Evolutionary conservation across 2,329 filamentous ascomycete genomes (phyloP).

Genomic region (Domatiomyces globalis): DNA sequence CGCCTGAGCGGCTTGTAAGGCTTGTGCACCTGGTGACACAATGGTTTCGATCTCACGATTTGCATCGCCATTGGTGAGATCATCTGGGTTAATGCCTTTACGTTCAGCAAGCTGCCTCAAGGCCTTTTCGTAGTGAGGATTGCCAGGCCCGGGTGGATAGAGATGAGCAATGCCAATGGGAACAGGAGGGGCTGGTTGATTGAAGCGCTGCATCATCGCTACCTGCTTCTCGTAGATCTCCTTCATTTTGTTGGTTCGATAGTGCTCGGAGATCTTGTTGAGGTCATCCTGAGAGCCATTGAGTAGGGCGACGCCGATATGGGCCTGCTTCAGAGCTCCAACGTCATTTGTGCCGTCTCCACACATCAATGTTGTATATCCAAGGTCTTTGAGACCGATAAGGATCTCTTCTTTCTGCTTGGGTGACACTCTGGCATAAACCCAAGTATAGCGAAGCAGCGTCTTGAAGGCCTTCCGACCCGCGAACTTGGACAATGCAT

Average conservation of each 20-base stretch:
- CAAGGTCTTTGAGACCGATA: constrained; percentile 87
- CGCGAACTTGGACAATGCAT: constrained; percentile 79
- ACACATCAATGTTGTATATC: constrained; percentile 97
- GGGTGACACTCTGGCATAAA: constrained; percentile 93
- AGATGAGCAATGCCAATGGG: constrained; percentile 86
- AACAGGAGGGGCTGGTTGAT: constrained; percentile 81
- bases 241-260: constrained; percentile 93
- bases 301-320: constrained; percentile 88
- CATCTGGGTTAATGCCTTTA: constrained; percentile 42
- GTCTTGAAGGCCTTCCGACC: constrained; percentile 61
- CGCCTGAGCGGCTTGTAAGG: constrained; percentile 37
- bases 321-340: constrained; percentile 91
- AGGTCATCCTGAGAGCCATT: constrained; percentile 90
- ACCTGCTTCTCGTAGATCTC: constrained; percentile 96
- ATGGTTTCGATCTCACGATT: constrained; percentile 45
- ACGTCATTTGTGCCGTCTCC: constrained; percentile 98
- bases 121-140: constrained; percentile 89
- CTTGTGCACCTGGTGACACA: constrained; percentile 51
- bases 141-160: constrained; percentile 76
- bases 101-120: constrained; percentile 70
- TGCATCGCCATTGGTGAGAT: constrained; percentile 33
- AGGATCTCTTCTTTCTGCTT: constrained; percentile 99
- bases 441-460: constrained; percentile 81
- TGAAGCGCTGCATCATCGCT: constrained; percentile 83
- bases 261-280: constrained; percentile 80